Base-by-base conservation (phyloP, 805 yeast species). In the Candida saitoana region DNA sequence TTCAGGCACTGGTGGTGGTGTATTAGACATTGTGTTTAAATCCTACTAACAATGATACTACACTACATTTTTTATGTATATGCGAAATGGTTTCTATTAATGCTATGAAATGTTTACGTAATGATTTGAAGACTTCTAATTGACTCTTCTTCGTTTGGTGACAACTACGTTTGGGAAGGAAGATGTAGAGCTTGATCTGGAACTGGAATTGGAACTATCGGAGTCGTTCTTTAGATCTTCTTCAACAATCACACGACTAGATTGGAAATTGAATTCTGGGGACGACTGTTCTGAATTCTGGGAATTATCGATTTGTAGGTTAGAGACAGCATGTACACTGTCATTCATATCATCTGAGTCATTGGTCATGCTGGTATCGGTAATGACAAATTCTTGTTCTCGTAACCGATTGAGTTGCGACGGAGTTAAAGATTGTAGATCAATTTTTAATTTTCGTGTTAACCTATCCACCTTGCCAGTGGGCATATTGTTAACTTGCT, bases 331-430 rank as follows among this genome's bases (percentile, higher is more conserved):
- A 34, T 46, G 40, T 3, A 46, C 51, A 16, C 54, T 49, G 11
- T 49, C 51, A 27, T 49, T 44, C 14, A 50, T 42, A 4, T 48
- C 54, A 16, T 49, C 56, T 4, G 49, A 45, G 9, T 48, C 50
- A 29, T 14, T 14, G 7, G 16, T 29, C 7, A 29, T 9, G 11
- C 32, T 29, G 16, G 16, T 5, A 14, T 29, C 32, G 16, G n/a
- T 29, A 29, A 29, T 29, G 5, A 29, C 16, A 29, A 29, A 29
- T 29, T 29, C 32, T 14, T 29, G 32, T 11, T 29, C 32, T 12
- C 32, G 32, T 14, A 29, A 29, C 5, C 32, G n/a, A 29, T 29
- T 29, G 32, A 29, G 5, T 9, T 29, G 32, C 5, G 32, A 29
- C 16, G 32, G 16, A 11, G 32, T 29, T 14, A 9, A 5, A 11